Evolutionary conservation across 2,329 filamentous ascomycete genomes (phyloP).

Genomic region (Fusarium lateritium): DNA sequence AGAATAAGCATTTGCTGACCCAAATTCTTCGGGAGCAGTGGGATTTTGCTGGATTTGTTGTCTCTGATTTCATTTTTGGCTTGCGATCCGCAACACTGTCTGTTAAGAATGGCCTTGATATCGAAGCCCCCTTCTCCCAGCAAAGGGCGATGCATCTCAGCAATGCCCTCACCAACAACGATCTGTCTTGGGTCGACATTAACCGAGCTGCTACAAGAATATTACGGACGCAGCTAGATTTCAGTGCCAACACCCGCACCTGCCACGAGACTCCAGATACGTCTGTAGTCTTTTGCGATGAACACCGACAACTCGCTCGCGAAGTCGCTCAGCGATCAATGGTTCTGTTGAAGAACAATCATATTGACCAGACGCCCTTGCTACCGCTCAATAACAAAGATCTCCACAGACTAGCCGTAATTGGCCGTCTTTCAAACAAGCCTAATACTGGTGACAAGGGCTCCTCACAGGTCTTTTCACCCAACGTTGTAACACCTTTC

Average conservation of each 20-base stretch:
- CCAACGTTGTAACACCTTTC: constrained; percentile 22
- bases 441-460: constrained; percentile 39
- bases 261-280: neutral
- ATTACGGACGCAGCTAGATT: constrained; percentile 20
- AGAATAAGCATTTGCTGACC: constrained; percentile 33
- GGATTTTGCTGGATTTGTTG: constrained; percentile 37
- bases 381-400: constrained; percentile 8
- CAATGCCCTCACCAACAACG: constrained; percentile 3
- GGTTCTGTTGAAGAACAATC: constrained; percentile 41
- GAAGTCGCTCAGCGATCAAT: constrained; percentile 38
- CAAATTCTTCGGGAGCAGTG: constrained; percentile 39
- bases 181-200: constrained; percentile 11
- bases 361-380: neutral
- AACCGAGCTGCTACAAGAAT: constrained; percentile 20
- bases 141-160: constrained; percentile 12
- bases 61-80: constrained; percentile 42
- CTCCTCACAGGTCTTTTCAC: constrained; percentile 33
- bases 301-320: constrained; percentile 34
- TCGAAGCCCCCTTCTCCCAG: constrained; percentile 42
- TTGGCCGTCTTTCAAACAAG: constrained; percentile 38
- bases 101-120: constrained; percentile 39
- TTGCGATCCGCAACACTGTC: constrained; percentile 30
- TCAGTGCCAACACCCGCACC: neutral
- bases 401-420: constrained; percentile 28
- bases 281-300: constrained; percentile 34